phyloP scores from a whole-genome alignment of 495 filamentous ascomycete species.

The Neurospora sp. region DNA sequence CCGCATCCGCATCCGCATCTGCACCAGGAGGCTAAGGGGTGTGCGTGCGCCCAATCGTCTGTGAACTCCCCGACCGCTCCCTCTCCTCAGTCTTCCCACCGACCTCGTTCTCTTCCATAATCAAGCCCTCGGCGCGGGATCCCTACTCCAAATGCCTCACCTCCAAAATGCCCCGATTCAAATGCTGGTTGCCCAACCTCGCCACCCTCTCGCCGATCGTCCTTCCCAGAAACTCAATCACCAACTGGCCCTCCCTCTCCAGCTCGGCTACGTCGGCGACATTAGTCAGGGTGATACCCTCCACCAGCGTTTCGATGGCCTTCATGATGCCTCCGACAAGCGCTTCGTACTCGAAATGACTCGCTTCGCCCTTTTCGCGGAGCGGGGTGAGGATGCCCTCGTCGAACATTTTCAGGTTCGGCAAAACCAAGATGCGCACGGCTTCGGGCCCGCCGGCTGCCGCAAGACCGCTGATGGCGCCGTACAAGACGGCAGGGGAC shows the following conservation, averaged over 20 bases:
- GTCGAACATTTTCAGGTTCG: conserved; percentile 72
- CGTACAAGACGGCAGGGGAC: conserved; percentile 73
- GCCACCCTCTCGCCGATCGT: conserved; percentile 51
- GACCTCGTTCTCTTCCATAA: background rate
- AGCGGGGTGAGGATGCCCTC: conserved; percentile 50
- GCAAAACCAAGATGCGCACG: conserved; percentile 69
- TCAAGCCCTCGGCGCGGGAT: background rate
- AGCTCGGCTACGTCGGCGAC: conserved; percentile 22
- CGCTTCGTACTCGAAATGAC: conserved; percentile 48
- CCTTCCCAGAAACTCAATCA: conserved; percentile 45
- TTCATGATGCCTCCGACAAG: conserved; percentile 52
- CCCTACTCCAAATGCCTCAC: conserved; percentile 28
- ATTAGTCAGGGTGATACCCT: conserved; percentile 6
- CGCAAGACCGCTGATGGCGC: conserved; percentile 68
- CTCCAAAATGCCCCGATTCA: conserved; percentile 43
- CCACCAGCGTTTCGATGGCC: conserved; percentile 40
- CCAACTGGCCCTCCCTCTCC: conserved; percentile 36
- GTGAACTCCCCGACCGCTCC: background rate
- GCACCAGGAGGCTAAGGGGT: background rate
- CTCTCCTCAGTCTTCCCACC: background rate
- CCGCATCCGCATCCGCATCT: background rate
- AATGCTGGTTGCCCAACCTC: conserved; percentile 37
- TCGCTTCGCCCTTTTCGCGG: conserved; percentile 46
- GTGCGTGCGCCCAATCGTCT: background rate
- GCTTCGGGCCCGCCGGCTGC: conserved; percentile 68